Evolutionary conservation across 2,329 filamentous ascomycete genomes (phyloP), one percentile per base, ranked within the genome.

Genomic region (Aureobasidium sp.): DNA sequence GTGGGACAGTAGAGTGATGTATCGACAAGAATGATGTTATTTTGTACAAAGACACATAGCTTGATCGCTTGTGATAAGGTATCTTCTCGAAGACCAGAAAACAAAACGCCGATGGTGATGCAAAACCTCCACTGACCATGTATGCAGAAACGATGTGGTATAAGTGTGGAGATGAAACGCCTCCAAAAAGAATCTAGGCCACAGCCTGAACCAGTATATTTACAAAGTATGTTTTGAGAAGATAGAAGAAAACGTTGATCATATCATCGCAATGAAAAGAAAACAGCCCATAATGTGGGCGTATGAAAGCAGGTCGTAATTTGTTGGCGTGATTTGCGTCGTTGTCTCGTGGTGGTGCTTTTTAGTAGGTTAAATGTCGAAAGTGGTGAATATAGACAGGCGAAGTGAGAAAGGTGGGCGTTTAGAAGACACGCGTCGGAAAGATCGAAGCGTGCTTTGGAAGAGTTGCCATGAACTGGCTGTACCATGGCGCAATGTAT

Each of bases 371-470:
- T 48, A 14, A 45, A 44, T 59, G 49, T 59, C 27, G 42, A 62
- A 57, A 61, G 52, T 53, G 42, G 54, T 39, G 53, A 58, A 47
- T 58, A 58, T 62, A 22, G 24, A 49, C 54, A 59, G 52, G 37
- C 47, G 63, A 62, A 64, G 53, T 40, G 50, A 58, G 48, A 22
- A 49, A 54, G 45, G 44, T 27, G 29, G 40, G 27, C 2, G 8
- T 53, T 59, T 62, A 65, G 35, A 65, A 65, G 45, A 65, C 64
- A 44, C 64, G 61, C n/a, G 64, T 60, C 19, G 61, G 64, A 47
- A 65, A 57, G 58, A 65, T 62, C 17, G 57, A 63, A 45, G 64
- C 64, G 58, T 65, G 64, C 54, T 65, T 65, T 14, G 61, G 60
- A 19, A 65, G 59, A 15, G 56, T 58, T 19, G 64, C 58, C 44